These are phyloP conservation scores for Apiotrichum brassicae DNA, from an alignment of 1,284 basidiomycete genomes.

Conservation along the genomic window DNA sequence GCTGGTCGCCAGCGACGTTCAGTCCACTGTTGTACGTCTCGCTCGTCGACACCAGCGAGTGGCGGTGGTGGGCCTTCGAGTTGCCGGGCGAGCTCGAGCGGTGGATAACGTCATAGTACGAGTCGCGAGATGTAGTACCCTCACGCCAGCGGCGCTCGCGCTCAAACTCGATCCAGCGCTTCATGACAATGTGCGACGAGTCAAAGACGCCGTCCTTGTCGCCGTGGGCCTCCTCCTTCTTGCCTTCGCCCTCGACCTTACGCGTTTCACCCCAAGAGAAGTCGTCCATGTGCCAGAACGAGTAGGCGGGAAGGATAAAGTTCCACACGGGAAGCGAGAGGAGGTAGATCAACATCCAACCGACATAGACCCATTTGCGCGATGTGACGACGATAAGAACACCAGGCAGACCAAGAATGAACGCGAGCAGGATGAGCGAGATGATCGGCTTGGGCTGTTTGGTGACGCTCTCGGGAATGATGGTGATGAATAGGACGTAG, in stretches of 20 bases:
- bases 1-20: constrained; percentile 20
- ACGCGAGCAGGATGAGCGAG: constrained; percentile 86
- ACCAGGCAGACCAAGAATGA: constrained; percentile 93
- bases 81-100: constrained; percentile 40
- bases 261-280: constrained; percentile 98
- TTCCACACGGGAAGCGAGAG: constrained; percentile 93
- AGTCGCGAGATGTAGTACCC: constrained; percentile 76
- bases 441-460: constrained; percentile 64
- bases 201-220: constrained; percentile 96
- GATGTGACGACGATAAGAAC: constrained; percentile 90
- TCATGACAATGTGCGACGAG: constrained; percentile 94
- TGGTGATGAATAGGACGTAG: constrained; percentile 79
- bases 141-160: constrained; percentile 88
- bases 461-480: constrained; percentile 64
- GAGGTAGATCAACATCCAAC: constrained; percentile 96
- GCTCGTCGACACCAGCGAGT: constrained; percentile 67
- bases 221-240: constrained; percentile 60
- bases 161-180: constrained; percentile 98
- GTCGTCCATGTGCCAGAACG: constrained; percentile 99
- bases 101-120: constrained; percentile 47
- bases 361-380: constrained; percentile 84
- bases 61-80: constrained; percentile 49
- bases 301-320: constrained; percentile 84
- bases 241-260: constrained; percentile 65
- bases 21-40: constrained; percentile 55